Evolutionary conservation across 192 early-diverging fungal species (phyloP).

Genomic region (Podila clonocystis): DNA sequence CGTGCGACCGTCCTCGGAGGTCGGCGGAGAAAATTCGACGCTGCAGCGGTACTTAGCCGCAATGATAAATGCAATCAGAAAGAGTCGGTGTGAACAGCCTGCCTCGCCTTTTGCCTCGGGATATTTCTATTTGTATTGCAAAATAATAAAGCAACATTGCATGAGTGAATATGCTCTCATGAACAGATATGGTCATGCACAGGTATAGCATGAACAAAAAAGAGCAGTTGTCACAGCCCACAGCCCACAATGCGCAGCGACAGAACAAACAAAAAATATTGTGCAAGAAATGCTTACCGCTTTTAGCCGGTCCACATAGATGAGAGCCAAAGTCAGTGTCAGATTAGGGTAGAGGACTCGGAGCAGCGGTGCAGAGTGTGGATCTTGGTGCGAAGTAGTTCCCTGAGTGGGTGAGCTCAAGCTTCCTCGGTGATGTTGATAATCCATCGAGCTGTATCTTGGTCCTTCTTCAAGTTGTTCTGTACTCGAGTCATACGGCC

Average conservation of each 20-base stretch:
- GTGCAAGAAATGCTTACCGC: conserved; percentile 27
- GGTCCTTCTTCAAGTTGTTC: not conserved
- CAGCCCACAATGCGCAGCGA: too few species aligned
- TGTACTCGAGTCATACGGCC: not conserved
- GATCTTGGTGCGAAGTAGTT: not conserved
- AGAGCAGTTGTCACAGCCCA: too few species aligned
- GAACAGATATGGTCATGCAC: too few species aligned
- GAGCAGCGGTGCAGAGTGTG: conserved; percentile 6
- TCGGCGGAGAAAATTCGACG: conserved; percentile 27
- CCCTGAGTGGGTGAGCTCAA: not conserved
- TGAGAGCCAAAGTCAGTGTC: conserved; percentile 40
- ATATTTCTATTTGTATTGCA: conserved; percentile 42
- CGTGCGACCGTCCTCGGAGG: conserved; percentile 1
- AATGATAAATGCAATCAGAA: conserved; percentile 60
- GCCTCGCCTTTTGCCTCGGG: conserved; percentile 52
- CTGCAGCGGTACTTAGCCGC: conserved; percentile 56
- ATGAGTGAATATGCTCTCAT: not conserved
- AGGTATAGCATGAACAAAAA: too few species aligned
- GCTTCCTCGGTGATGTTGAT: not conserved
- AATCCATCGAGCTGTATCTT: not conserved
- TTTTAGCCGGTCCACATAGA: conserved; percentile 46
- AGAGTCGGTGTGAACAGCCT: conserved; percentile 58
- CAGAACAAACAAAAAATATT: not conserved
- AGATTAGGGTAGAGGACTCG: conserved; percentile 37
- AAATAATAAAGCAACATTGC: not conserved